phyloP scores from a whole-genome alignment of 306 rosid genomes.

The Vicia villosa region DNA sequence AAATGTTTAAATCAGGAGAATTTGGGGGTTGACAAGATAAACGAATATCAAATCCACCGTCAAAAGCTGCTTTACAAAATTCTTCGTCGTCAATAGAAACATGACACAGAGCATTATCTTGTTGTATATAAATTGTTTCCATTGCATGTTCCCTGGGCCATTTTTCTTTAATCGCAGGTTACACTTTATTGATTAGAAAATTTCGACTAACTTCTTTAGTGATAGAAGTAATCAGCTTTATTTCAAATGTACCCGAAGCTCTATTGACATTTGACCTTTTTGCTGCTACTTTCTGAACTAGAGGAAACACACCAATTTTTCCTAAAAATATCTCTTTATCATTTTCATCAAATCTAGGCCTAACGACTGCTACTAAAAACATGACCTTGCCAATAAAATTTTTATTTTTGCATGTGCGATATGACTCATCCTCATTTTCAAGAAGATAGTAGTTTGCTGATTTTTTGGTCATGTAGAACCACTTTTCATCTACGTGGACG shows the following conservation, averaged over 20 bases:
- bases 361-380: neutral
- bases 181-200: neutral
- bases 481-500: neutral
- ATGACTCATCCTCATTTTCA: neutral
- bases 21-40: neutral
- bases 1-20: too few relatives aligned
- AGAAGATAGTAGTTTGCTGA: neutral
- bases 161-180: neutral
- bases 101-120: neutral
- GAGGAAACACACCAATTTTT: neutral
- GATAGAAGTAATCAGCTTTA: neutral
- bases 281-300: neutral
- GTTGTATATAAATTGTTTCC: too few relatives aligned
- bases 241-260: neutral
- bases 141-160: neutral
- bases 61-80: too few relatives aligned
- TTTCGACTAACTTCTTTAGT: neutral
- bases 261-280: slow-evolving; percentile 6
- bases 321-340: neutral
- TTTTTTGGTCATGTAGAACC: neutral
- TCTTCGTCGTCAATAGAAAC: neutral
- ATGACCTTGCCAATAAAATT: neutral
- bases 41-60: neutral
- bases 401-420: neutral
- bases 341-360: neutral